A percentile compares a stretch with the other conserved stretches of the same genome.
phyloP scores from a whole-genome alignment of 345 rosid species.

The Trapa incisa region DNA sequence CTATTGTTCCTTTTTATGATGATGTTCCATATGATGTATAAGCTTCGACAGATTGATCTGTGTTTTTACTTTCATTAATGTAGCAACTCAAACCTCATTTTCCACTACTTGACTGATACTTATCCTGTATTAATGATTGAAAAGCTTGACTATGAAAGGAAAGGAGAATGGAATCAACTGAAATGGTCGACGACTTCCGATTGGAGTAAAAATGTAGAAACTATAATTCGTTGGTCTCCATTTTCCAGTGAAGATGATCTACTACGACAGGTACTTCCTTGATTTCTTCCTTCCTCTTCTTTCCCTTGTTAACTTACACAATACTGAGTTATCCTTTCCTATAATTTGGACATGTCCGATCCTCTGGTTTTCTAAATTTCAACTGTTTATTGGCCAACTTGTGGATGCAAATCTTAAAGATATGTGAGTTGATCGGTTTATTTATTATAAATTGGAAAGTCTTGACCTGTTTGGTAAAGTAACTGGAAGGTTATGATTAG shows the following conservation, averaged over 20 bases:
- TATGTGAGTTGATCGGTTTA: not conserved
- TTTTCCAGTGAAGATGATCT: constrained; percentile 67
- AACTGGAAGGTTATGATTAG: not conserved
- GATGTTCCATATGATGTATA: not conserved
- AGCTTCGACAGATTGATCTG: not conserved
- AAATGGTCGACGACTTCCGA: constrained; percentile 36
- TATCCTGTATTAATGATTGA: not conserved
- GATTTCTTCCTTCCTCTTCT: not conserved
- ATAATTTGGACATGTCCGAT: too few relatives aligned
- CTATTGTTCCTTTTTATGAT: not conserved
- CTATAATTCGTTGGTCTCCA: constrained; percentile 76
- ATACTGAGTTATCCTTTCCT: not conserved
- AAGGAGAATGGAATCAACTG: constrained; percentile 42
- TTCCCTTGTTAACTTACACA: not conserved
- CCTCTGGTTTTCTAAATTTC: too few relatives aligned
- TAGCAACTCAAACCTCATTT: not conserved
- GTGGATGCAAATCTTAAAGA: too few relatives aligned
- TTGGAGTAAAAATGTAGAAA: constrained; percentile 59
- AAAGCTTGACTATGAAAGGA: constrained; percentile 69
- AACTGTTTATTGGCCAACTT: too few relatives aligned
- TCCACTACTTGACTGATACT: not conserved
- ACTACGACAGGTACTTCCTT: constrained; percentile 52
- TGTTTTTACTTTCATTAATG: not conserved
- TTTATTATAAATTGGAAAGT: not conserved
- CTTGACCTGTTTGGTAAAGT: not conserved